Evolutionary conservation across 306 rosid species (phyloP).

Genomic region (Cajanus cajan): DNA sequence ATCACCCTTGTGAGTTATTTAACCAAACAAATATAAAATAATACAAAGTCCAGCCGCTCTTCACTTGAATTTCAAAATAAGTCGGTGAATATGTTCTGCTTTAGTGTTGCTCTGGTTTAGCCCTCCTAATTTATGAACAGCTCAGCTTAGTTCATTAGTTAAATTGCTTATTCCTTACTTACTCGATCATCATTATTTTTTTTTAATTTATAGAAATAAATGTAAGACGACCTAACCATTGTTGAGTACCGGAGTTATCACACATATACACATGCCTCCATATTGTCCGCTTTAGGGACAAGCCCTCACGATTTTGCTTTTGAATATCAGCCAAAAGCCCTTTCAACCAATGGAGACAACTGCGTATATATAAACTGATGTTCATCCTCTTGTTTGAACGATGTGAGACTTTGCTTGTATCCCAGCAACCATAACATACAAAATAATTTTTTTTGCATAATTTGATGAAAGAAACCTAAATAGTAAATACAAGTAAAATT

Average conservation of each 20-base stretch:
- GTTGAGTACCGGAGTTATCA: too few species aligned
- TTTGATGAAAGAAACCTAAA: not conserved
- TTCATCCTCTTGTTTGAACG: too few species aligned
- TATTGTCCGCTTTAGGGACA: too few species aligned
- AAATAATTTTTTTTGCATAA: not conserved
- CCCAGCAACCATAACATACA: too few species aligned
- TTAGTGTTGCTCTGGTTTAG: not conserved
- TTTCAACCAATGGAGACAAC: too few species aligned
- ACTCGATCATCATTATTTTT: too few species aligned
- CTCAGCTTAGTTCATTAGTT: not conserved
- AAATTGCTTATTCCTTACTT: not conserved
- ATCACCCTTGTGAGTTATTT: not conserved
- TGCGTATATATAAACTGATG: too few species aligned
- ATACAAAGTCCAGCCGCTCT: not conserved
- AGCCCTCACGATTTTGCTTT: too few species aligned
- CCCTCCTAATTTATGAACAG: not conserved
- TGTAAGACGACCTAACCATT: not conserved
- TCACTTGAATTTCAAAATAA: not conserved
- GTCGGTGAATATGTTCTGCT: not conserved
- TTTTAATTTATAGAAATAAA: too few species aligned
- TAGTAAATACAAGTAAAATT: not conserved
- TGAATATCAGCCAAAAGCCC: too few species aligned
- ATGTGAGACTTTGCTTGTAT: too few species aligned
- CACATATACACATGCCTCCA: too few species aligned
- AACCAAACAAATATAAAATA: not conserved